Evolutionary conservation across 2,329 filamentous ascomycete genomes (phyloP).

Genomic region (Huntiella abstrusa): DNA sequence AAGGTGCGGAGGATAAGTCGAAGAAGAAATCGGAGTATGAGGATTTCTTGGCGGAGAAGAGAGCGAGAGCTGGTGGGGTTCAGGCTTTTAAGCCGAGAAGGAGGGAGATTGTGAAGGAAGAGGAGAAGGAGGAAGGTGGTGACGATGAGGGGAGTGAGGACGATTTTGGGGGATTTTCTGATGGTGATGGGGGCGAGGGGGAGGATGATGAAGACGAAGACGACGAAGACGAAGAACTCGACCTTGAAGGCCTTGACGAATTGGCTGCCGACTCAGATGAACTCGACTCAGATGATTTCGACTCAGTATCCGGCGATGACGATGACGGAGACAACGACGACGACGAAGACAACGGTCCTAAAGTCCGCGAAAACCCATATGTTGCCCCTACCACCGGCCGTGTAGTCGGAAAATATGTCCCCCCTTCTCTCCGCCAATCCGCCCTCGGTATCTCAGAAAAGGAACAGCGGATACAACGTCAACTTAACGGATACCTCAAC

Average conservation of each 20-base stretch:
- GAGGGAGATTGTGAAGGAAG: background rate
- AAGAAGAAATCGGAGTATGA: conserved; percentile 41
- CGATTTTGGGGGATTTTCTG: background rate
- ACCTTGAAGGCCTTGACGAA: background rate
- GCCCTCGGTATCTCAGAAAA: conserved; percentile 48
- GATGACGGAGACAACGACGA: conserved; percentile 14
- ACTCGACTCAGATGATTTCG: too few species aligned
- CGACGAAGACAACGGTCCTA: conserved; percentile 20
- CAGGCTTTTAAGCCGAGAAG: background rate
- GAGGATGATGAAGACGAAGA: background rate
- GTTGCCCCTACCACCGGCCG: conserved; percentile 43
- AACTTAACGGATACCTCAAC: conserved; percentile 78
- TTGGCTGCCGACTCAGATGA: background rate
- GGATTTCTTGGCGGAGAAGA: conserved; percentile 33
- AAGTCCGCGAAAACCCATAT: conserved; percentile 66
- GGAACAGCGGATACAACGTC: conserved; percentile 46
- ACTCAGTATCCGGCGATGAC: background rate
- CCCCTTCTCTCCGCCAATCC: conserved; percentile 56
- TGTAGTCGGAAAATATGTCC: conserved; percentile 57
- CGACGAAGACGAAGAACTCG: conserved; percentile 1
- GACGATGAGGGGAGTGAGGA: background rate
- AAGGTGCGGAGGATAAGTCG: conserved; percentile 32
- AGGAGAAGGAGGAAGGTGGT: background rate
- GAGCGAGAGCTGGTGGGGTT: background rate
- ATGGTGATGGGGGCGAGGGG: background rate